Base-by-base conservation (phyloP, 1,139 yeast genomes). In the Arxiozyma slooffiae region DNA sequence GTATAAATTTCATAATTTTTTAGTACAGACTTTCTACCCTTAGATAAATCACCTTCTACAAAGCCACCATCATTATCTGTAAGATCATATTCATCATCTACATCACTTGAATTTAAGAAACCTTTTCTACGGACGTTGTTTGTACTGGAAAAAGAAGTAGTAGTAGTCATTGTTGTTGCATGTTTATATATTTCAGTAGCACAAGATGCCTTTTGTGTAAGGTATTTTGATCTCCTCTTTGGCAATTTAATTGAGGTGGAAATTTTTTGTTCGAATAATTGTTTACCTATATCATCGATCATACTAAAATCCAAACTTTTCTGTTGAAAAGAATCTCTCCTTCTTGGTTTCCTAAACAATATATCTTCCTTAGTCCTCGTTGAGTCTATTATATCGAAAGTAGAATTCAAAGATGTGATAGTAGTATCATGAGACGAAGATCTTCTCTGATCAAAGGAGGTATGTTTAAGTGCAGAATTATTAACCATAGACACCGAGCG, bases 211-310 rank as follows among this genome's bases (percentile, higher is more conserved):
- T 22, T 22, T 37, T 67, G 66, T 53, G 77, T 79, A 44, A 75
- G 59, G 34, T 66, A 66, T 34, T 63, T 61, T 8, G 69, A 52
- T 50, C 69, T 70, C 46, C 75, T 65, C 50, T 67, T 67, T 8
- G 69, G 67, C 51, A 64, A 48, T 52, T 61, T 64, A 26, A 65
- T 65, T 1, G 67, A 60, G 17, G 55, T 58, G 7, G 67, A 63
- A 14, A 67, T 63, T 41, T 60, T 62, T 21, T 64, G 66, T 48
- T 64, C 63, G 23, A 69, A 67, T 21, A 70, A 56, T 47, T 67
- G 61, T 23, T 67, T 68, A 16, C 78, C 78, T 47, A 73, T 67
- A n/a, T 72, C 62, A 50, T 76, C 80, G 34, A 76, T 73, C 57
- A 71, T 62, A 48, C 73, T 76, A 61, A 75, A 75, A 52, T 73